A percentile compares a stretch with the other conserved stretches of the same genome.
phyloP scores from a whole-genome alignment of 768 basidiomycete genomes.

The Kwoniella bestiolae region DNA sequence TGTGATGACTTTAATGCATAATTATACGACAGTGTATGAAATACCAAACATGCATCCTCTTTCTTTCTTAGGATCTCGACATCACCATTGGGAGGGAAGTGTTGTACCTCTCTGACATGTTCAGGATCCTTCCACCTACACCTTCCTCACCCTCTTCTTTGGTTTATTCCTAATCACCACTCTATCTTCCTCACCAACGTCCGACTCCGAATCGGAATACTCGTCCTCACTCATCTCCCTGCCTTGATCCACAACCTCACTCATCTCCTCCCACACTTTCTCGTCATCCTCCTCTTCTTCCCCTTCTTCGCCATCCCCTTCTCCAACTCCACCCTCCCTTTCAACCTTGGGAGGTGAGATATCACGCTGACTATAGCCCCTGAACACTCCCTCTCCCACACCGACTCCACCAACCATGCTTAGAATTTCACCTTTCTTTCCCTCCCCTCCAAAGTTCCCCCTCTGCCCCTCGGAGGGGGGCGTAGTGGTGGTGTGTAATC shows the following conservation, averaged over 20 bases:
- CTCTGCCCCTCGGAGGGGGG: constrained; percentile 15
- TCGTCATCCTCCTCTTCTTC: constrained; percentile 30
- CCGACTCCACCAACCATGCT: constrained; percentile 42
- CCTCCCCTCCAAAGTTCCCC: constrained; percentile 19
- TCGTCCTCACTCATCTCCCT: constrained; percentile 17
- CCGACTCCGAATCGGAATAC: constrained; percentile 4
- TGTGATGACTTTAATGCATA: too few species aligned
- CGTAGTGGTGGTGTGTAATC: constrained; percentile 37
- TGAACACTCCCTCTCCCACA: constrained; percentile 34
- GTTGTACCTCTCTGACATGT: too few species aligned
- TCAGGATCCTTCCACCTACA: background rate
- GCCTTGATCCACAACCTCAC: constrained; percentile 32
- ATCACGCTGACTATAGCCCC: constrained; percentile 30
- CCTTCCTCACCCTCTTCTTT: constrained; percentile 17
- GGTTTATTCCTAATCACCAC: constrained; percentile 12
- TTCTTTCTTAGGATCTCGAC: too few species aligned
- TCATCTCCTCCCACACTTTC: constrained; percentile 35
- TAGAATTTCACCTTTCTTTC: constrained; percentile 38
- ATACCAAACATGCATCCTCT: too few species aligned
- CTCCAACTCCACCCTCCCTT: constrained; percentile 15
- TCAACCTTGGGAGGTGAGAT: background rate
- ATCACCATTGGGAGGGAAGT: too few species aligned
- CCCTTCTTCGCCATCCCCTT: constrained; percentile 21
- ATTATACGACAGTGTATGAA: too few species aligned
- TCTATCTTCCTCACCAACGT: constrained; percentile 15